Evolutionary conservation across 352 stramenopile species (phyloP), one percentile per base, ranked within the genome.

Genomic region (Globisporangium parvum): DNA sequence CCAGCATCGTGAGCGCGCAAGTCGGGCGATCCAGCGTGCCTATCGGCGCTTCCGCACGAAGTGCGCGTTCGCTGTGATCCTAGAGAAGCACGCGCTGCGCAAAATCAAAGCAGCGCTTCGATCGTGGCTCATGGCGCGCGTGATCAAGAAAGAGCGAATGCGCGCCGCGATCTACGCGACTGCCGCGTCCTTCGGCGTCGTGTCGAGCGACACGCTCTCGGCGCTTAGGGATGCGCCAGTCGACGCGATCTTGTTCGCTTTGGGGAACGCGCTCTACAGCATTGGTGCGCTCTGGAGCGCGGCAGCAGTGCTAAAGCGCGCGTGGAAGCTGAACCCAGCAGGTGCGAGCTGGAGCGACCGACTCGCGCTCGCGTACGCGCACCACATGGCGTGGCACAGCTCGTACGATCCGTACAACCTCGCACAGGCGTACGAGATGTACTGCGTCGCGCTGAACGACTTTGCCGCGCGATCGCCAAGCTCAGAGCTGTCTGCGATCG

Each of bases 301-400:
- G 14, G 73, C 81, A 1, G 66, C 59, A 0, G 54, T 87, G 18
- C 56, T 91, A 2, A 75, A 87, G 41, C 73, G 76, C 10, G 54
- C 52, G 0, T 59, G 40, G 2, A 58, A 47, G 47, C 35, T 59
- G 51, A 54, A 63, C 4, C 28, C 41, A 8, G 12, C 46, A 1
- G 10, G 24, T 0, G 6, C 65, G 44, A 55, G 66, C 42, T 14
- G 51, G 26, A 24, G 48, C 39, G 33, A 53, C 8, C 26, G 24
- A 2, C 42, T 80, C 14, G 53, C 63, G 6, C 69, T 89, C 21
- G 81, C 77, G 3, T 81, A 88, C 55, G 70, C 66, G 23, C 81
- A 91, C 55, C 78, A 89, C 69, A 78, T 77, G 71, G 51, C 71
- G 8, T 91, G 81, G 81, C 74, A 91, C 52, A 28, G 49, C 3